phyloP scores from a whole-genome alignment of 768 basidiomycete species.

The Lactarius trivialis region DNA sequence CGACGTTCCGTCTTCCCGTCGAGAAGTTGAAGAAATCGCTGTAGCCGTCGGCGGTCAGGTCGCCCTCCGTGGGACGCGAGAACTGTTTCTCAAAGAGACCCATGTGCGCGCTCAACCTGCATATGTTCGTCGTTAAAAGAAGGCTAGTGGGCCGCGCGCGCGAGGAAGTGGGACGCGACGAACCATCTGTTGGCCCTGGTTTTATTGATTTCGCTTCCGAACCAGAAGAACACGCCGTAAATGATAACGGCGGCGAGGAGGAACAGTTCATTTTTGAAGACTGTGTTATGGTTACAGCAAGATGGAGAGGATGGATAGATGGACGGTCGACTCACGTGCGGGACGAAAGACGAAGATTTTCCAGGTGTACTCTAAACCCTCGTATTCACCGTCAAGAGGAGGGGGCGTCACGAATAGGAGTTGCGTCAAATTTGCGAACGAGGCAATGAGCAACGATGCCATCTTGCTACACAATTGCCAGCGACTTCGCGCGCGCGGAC shows the following conservation, averaged over 20 bases:
- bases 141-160: no score
- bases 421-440: constrained; percentile 1
- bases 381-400: constrained; percentile 51
- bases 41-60: constrained; percentile 60
- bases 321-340: constrained; percentile 44
- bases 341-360: constrained; percentile 76
- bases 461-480: not conserved
- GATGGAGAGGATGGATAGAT: constrained; percentile 3
- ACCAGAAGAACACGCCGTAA: constrained; percentile 50
- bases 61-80: constrained; percentile 52
- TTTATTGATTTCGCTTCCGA: constrained; percentile 56
- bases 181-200: constrained; percentile 61
- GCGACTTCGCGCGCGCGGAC: not conserved
- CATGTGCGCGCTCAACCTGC: constrained; percentile 56
- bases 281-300: constrained; percentile 32
- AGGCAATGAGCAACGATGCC: not conserved
- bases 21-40: constrained; percentile 82
- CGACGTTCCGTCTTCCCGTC: constrained; percentile 73
- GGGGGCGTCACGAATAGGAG: constrained; percentile 46
- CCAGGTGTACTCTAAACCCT: constrained; percentile 71
- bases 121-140: no score
- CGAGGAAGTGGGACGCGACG: constrained; percentile 31
- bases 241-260: constrained; percentile 47
- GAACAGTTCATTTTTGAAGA: constrained; percentile 59
- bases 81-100: constrained; percentile 66